Percentiles rank a stretch among this genome's conserved stretches.
Evolutionary conservation across 2,329 filamentous ascomycete genomes (phyloP).

Genomic region (Cercospora sojina): DNA sequence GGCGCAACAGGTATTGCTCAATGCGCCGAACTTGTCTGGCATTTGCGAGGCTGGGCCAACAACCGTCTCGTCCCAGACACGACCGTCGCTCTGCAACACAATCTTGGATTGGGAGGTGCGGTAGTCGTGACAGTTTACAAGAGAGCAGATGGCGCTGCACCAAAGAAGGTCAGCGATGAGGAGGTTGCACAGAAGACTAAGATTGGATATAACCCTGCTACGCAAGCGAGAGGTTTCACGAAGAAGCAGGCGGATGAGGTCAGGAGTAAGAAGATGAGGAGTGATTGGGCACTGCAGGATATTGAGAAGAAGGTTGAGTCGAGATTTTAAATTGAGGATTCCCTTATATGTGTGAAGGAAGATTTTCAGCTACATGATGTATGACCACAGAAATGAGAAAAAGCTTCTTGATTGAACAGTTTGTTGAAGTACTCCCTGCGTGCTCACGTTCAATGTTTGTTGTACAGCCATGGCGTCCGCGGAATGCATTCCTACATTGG

Average conservation of each 20-base stretch:
- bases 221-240: constrained; percentile 84
- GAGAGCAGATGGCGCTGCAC: constrained; percentile 71
- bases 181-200: constrained; percentile 65
- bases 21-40: constrained; percentile 93
- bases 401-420: neutral
- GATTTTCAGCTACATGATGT: neutral
- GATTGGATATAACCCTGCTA: constrained; percentile 90
- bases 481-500: neutral
- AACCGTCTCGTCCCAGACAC: constrained; percentile 73
- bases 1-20: constrained; percentile 91
- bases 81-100: constrained; percentile 79
- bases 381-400: neutral
- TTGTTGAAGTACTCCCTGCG: no score
- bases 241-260: constrained; percentile 66
- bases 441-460: neutral
- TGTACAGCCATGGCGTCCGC: neutral
- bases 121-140: constrained; percentile 87
- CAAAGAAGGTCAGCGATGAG: constrained; percentile 59
- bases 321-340: constrained; percentile 53
- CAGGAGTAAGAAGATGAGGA: constrained; percentile 65
- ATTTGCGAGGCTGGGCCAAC: constrained; percentile 92
- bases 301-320: constrained; percentile 69
- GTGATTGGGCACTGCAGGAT: constrained; percentile 76
- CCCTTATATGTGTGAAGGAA: neutral
- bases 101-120: constrained; percentile 85